Conservation (phyloP, 23 red algal genomes). For the Gracilariopsis chorda region DNA sequence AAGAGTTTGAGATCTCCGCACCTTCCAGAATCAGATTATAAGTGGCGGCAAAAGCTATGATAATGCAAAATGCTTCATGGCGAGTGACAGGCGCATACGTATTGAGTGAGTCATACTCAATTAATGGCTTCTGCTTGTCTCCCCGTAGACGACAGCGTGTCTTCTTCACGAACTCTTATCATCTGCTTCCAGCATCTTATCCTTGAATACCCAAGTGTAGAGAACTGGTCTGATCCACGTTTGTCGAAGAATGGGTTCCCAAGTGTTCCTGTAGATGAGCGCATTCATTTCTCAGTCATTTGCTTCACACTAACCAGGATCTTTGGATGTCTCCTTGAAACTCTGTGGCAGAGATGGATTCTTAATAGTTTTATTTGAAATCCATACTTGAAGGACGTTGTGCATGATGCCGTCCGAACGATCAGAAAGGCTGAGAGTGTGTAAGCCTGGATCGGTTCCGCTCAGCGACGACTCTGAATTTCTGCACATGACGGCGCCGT, state of each 20-base stretch:
- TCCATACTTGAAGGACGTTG: background rate
- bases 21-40: slow-evolving; percentile 3
- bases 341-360: background rate
- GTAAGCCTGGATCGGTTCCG: no score
- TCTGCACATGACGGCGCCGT: no score
- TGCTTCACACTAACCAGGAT: background rate
- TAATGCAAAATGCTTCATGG: slow-evolving; percentile 4
- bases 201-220: slow-evolving; percentile 25
- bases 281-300: slow-evolving; percentile 11
- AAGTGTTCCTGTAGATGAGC: background rate
- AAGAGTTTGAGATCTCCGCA: background rate
- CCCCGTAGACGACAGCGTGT: background rate
- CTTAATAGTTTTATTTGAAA: background rate
- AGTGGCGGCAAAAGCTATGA: background rate
- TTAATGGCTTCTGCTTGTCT: background rate
- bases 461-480: no score
- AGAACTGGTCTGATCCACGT: background rate
- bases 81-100: background rate
- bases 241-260: background rate
- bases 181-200: background rate
- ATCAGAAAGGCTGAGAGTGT: no score
- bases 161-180: slow-evolving; percentile 2
- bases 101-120: background rate
- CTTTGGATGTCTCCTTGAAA: background rate
- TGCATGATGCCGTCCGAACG: no score